These are phyloP conservation scores for Fonsecaea erecta DNA, from an alignment of 2,329 filamentous ascomycete species.

Conservation along the genomic window DNA sequence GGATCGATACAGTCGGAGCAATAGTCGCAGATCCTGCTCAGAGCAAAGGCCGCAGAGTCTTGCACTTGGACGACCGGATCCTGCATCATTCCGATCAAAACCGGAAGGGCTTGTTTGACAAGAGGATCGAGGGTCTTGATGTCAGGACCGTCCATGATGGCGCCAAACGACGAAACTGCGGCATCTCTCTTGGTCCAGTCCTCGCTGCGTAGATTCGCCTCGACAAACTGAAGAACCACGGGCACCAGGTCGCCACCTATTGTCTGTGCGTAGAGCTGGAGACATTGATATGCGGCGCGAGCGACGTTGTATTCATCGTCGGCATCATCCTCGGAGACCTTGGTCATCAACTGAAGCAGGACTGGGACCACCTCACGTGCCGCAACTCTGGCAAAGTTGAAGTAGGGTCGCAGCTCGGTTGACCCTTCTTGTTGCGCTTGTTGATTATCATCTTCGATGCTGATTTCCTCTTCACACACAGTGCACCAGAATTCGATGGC, in stretches of 20 bases:
- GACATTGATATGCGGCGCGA: conserved; percentile 91
- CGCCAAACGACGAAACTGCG: conserved; percentile 94
- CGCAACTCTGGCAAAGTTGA: conserved; percentile 92
- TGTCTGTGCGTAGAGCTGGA: conserved; percentile 93
- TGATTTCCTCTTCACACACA: conserved; percentile 98
- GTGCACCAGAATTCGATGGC: conserved; percentile 99
- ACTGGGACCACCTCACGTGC: conserved; percentile 94
- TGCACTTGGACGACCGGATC: conserved; percentile 87
- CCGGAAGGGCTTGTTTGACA: conserved; percentile 90
- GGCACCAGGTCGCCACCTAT: conserved; percentile 83
- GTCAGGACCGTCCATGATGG: conserved; percentile 98
- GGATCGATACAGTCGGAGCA: conserved; percentile 92
- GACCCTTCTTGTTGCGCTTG: conserved; percentile 73
- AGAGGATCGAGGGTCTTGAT: conserved; percentile 90
- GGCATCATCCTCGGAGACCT: conserved; percentile 94
- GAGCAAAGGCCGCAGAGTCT: conserved; percentile 93
- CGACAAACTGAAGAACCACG: conserved; percentile 87
- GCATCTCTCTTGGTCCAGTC: conserved; percentile 97
- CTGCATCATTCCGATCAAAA: conserved; percentile 90
- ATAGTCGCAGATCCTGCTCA: conserved; percentile 93
- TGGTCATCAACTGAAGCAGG: conserved; percentile 82
- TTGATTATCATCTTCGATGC: conserved; percentile 95
- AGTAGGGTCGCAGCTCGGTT: conserved; percentile 86
- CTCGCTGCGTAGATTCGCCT: conserved; percentile 83
- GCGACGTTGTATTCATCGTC: conserved; percentile 98